A percentile compares a stretch with the other conserved stretches of the same genome.
Conservation (phyloP, 1,139 yeast genomes). For the Kodamaea suecica region DNA sequence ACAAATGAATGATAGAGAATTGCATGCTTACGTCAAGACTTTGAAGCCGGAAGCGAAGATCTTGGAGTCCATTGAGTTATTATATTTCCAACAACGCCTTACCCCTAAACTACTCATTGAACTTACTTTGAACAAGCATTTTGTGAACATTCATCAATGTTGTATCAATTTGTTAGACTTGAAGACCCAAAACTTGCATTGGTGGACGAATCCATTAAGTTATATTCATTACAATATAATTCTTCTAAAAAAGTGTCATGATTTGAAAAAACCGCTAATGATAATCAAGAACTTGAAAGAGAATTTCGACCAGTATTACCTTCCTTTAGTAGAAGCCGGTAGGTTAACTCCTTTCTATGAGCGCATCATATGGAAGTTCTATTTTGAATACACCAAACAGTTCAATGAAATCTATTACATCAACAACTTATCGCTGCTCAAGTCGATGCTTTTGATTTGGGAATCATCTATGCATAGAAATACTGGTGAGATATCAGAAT, state of each 20-base stretch:
- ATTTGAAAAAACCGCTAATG: conserved; percentile 28
- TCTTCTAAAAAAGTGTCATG: conserved; percentile 36
- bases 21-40: conserved; percentile 21
- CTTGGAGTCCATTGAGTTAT: conserved; percentile 25
- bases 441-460: conserved; percentile 40
- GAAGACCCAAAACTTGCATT: conserved; percentile 10
- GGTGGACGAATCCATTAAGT: conserved; percentile 20
- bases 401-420: conserved; percentile 28
- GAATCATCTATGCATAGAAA: conserved; percentile 28
- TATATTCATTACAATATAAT: conserved; percentile 28
- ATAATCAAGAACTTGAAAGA: conserved; percentile 32
- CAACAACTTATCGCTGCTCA: conserved; percentile 20
- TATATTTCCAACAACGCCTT: conserved; percentile 28
- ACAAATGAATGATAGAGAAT: conserved; percentile 20
- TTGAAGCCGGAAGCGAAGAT: conserved; percentile 25
- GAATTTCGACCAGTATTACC: conserved; percentile 24
- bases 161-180: conserved; percentile 19
- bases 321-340: conserved; percentile 25
- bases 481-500: conserved; percentile 14
- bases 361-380: conserved; percentile 42
- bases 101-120: conserved; percentile 25
- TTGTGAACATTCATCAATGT: conserved; percentile 21
- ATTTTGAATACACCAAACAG: conserved; percentile 33
- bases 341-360: conserved; percentile 38
- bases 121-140: conserved; percentile 28